phyloP scores from a whole-genome alignment of 2,329 filamentous ascomycete genomes.

The Bipolaris gigantea region DNA sequence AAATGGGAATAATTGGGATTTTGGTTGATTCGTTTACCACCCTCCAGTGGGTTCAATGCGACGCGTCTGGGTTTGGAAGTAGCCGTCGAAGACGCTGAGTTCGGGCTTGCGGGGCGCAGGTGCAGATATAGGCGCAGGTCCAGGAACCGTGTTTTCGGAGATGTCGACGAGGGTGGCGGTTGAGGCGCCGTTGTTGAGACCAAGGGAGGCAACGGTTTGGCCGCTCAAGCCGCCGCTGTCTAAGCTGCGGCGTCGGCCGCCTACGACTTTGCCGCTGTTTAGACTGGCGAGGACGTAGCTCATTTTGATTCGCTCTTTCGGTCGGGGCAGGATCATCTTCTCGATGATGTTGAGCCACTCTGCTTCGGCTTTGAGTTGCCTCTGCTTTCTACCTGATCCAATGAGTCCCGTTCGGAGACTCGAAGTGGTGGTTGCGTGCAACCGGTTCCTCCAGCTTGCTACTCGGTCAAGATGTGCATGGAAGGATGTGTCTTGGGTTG shows the following conservation, averaged over 20 bases:
- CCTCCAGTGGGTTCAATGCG: conserved; percentile 25
- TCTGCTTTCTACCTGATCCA: conserved; percentile 33
- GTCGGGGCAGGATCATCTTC: conserved; percentile 40
- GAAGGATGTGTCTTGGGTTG: conserved; percentile 43
- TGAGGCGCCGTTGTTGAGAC: conserved; percentile 13
- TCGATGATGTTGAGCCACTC: conserved; percentile 43
- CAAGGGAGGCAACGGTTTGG: conserved; percentile 28
- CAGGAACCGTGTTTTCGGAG: conserved; percentile 8
- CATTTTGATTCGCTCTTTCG: conserved; percentile 43
- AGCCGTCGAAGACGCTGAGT: conserved; percentile 42
- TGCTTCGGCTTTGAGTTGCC: conserved; percentile 39
- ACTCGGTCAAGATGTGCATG: conserved; percentile 46
- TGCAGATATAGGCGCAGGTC: neutral
- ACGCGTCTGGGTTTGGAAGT: conserved; percentile 39
- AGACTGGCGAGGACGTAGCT: conserved; percentile 31
- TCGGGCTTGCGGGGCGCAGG: conserved; percentile 30
- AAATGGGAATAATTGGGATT: no score
- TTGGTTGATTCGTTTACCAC: conserved; percentile 15
- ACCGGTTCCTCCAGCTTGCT: conserved; percentile 36
- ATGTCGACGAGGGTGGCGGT: conserved; percentile 20
- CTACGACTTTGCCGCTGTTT: conserved; percentile 33
- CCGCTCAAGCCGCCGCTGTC: conserved; percentile 41
- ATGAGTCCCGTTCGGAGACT: conserved; percentile 33
- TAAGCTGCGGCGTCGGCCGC: conserved; percentile 38
- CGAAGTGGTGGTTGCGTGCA: conserved; percentile 37